Evolutionary conservation across 495 filamentous ascomycete species (phyloP).

Genomic region (Penicillium cosmopolitanum): DNA sequence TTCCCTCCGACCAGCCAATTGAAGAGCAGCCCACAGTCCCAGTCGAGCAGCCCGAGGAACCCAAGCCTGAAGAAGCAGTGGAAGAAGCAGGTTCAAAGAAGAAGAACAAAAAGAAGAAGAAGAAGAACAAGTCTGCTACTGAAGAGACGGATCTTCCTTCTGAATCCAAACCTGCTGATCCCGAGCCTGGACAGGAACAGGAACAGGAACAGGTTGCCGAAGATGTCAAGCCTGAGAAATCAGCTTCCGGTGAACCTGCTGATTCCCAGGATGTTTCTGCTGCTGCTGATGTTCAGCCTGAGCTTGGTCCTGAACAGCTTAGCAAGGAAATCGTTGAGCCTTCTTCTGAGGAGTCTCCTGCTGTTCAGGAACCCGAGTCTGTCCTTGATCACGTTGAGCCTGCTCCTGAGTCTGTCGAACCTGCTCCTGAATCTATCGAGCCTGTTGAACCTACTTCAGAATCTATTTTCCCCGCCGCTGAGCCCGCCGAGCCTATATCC

Average conservation of each 20-base stretch:
- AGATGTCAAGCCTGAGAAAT: slow-evolving; percentile 20
- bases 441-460: background rate
- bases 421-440: slow-evolving; percentile 16
- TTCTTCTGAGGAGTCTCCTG: background rate
- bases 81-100: slow-evolving; percentile 36
- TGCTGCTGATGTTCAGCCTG: slow-evolving; percentile 28
- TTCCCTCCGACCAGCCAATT: background rate
- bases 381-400: background rate
- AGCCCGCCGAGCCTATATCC: background rate
- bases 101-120: slow-evolving; percentile 40
- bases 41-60: slow-evolving; percentile 13
- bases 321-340: background rate
- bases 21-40: background rate
- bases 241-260: slow-evolving; percentile 5
- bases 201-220: slow-evolving; percentile 7
- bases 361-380: background rate
- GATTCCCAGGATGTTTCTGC: slow-evolving; percentile 22
- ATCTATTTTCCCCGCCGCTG: background rate
- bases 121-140: slow-evolving; percentile 36
- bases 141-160: slow-evolving; percentile 25
- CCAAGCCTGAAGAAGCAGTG: slow-evolving; percentile 17
- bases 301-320: slow-evolving; percentile 10
- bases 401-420: slow-evolving; percentile 14
- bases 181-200: background rate
- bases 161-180: slow-evolving; percentile 9